These are phyloP conservation scores for Monascus purpureus DNA, from an alignment of 495 filamentous ascomycete genomes.

Conservation along the genomic window DNA sequence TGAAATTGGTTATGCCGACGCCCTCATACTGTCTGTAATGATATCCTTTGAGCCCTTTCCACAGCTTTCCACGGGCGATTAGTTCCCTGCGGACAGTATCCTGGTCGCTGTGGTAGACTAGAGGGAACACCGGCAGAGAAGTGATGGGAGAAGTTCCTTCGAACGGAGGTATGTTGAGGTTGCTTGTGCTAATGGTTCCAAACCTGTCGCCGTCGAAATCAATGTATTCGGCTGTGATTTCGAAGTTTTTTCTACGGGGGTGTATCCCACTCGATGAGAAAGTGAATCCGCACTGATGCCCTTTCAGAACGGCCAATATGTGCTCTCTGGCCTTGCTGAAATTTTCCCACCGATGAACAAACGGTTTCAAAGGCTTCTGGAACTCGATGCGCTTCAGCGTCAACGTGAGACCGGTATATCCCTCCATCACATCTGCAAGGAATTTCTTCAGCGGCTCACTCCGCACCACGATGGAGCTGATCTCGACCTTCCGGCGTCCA, in stretches of 20 bases:
- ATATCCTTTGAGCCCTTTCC: conserved; percentile 41
- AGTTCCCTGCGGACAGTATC: conserved; percentile 13
- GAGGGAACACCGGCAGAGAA: conserved; percentile 40
- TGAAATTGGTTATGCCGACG: conserved; percentile 18
- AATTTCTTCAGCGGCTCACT: conserved; percentile 46
- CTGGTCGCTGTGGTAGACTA: conserved; percentile 37
- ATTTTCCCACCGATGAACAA: conserved; percentile 53
- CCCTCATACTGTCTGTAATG: conserved; percentile 50
- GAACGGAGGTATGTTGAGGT: conserved; percentile 34
- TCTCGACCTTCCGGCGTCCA: conserved; percentile 43
- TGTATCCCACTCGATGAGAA: too few species aligned
- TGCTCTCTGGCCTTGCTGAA: conserved; percentile 34
- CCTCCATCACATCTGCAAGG: conserved; percentile 39
- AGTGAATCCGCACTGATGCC: too few species aligned
- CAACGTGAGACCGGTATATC: conserved; percentile 51
- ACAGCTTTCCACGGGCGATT: conserved; percentile 32
- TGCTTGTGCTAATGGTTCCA: conserved; percentile 28
- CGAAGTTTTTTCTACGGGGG: conserved; percentile 45
- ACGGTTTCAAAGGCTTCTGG: conserved; percentile 42
- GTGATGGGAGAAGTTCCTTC: conserved; percentile 43
- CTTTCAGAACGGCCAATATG: too few species aligned
- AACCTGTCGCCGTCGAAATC: conserved; percentile 49
- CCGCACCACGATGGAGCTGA: conserved; percentile 52
- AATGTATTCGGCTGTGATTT: conserved; percentile 40
- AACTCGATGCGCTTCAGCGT: conserved; percentile 47